Conservation (phyloP, 495 filamentous ascomycete genomes). For the Penicillium alfredii region DNA sequence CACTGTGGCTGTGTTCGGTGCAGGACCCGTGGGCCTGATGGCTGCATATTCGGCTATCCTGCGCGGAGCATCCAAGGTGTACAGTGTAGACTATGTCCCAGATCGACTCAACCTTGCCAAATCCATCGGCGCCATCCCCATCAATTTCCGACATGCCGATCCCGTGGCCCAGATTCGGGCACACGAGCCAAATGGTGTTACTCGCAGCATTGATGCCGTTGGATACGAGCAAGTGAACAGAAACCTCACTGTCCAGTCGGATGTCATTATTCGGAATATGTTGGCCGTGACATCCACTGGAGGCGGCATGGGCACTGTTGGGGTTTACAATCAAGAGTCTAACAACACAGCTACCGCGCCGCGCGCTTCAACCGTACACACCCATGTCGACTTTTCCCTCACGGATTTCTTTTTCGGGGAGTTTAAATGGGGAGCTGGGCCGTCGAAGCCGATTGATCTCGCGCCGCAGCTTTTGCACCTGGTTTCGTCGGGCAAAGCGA, state of each 20-base stretch:
- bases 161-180: slow-evolving; percentile 10
- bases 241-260: slow-evolving; percentile 1
- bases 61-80: slow-evolving; percentile 31
- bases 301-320: slow-evolving; percentile 5
- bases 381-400: slow-evolving; percentile 1
- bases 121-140: slow-evolving; percentile 11
- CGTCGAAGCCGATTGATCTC: slow-evolving; percentile 5
- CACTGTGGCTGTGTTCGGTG: too few relatives aligned
- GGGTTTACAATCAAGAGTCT: slow-evolving; percentile 4
- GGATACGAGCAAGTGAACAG: slow-evolving; percentile 12
- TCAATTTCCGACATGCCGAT: slow-evolving; percentile 8
- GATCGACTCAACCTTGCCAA: slow-evolving; percentile 5
- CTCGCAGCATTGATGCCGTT: slow-evolving; percentile 10
- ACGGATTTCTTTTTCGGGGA: slow-evolving; percentile 4
- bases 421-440: slow-evolving; percentile 4
- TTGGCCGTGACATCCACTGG: slow-evolving; percentile 3
- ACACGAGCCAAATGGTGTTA: slow-evolving; percentile 9
- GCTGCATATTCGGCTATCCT: too few relatives aligned
- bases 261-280: slow-evolving; percentile 6
- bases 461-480: slow-evolving; percentile 5
- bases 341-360: slow-evolving; percentile 5
- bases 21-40: too few relatives aligned
- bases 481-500: slow-evolving; percentile 6
- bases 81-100: slow-evolving; percentile 9
- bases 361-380: slow-evolving; percentile 5